These are phyloP conservation scores for Gastrolobium bilobum DNA, from an alignment of 306 rosid genomes.

Conservation along the genomic window DNA sequence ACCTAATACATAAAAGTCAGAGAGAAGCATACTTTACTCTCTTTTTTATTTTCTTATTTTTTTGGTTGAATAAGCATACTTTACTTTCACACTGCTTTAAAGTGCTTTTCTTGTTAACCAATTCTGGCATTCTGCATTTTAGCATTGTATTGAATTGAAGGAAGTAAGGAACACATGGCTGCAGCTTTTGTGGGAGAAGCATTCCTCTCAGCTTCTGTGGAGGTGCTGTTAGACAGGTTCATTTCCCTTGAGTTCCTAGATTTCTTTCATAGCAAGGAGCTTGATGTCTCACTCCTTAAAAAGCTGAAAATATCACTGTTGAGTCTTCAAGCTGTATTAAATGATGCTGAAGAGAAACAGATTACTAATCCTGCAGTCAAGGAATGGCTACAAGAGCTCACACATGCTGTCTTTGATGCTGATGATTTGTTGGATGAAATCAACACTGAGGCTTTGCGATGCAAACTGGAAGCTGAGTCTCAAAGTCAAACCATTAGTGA, in stretches of 20 bases:
- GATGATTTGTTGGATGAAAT: not conserved
- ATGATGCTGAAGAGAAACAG: slow-evolving; percentile 45
- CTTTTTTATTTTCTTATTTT: no score
- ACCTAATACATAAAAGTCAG: no score
- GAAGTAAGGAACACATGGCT: not conserved
- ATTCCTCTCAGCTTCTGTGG: slow-evolving; percentile 42
- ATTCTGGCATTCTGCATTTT: no score
- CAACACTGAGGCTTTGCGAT: slow-evolving; percentile 17
- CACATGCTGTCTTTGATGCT: slow-evolving; percentile 6
- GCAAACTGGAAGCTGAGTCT: not conserved
- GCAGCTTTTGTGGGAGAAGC: slow-evolving; percentile 10
- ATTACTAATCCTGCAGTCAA: slow-evolving; percentile 12
- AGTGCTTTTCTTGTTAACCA: no score
- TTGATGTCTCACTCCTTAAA: slow-evolving; percentile 16
- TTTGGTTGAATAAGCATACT: no score
- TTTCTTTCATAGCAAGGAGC: not conserved
- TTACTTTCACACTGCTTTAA: no score
- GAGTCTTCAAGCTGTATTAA: slow-evolving; percentile 39
- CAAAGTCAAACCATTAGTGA: not conserved
- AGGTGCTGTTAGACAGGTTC: slow-evolving; percentile 22
- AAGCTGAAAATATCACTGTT: slow-evolving; percentile 4
- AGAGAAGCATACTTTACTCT: no score
- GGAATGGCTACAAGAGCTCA: slow-evolving; percentile 13
- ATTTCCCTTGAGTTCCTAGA: not conserved
- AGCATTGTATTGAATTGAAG: no score